Base-by-base conservation (phyloP, 441 rosid species). In the Metrosideros polymorpha region DNA sequence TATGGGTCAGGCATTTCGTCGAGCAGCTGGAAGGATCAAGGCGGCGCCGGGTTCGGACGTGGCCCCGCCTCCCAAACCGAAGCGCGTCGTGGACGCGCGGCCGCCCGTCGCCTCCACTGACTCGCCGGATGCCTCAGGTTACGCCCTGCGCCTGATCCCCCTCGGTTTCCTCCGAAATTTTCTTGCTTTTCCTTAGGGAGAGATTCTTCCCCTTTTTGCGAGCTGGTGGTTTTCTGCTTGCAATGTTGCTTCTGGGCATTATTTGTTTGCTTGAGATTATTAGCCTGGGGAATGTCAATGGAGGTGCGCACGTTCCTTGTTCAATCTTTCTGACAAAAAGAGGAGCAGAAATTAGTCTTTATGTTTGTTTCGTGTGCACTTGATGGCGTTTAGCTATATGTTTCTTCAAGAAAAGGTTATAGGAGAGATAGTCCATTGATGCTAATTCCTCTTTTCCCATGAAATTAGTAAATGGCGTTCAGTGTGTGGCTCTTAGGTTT, bases 1-100 rank as follows among this genome's bases (percentile, higher is more conserved):
- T 47, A 93, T 94, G 97, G 97, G 97, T 84, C 97, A 94, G 92
- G 96, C 93, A 92, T 91, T 94, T 91, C 96, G 97, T 92, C 94
- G 96, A 91, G 96, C 95, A 32, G 87, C 90, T 90, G 95, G 95
- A 49, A 91, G 88, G 89, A 87, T 92, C 87, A 88, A 89, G 88
- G 79, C 89, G 39, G 84, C 88, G 59, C 30, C 84, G 84, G 54
- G 42, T 54, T 77, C 90, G 85, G 91, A 88, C 47, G 86, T 83
- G 88, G 76, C 92, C 15, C 88, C 91, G 49, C 84, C 93, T 71
- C 47, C 92, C 35, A 89, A 89, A 61, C 85, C 91, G 52, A 91
- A 87, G 86, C 88, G 83, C 86, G 49, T 52, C 86, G 82, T 63
- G 19, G 92, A 91, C 77, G 86, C 87, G 87, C 89, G 89, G 54